Base-by-base conservation (phyloP, 2,329 filamentous ascomycete genomes). In the Scorias spongiosa region DNA sequence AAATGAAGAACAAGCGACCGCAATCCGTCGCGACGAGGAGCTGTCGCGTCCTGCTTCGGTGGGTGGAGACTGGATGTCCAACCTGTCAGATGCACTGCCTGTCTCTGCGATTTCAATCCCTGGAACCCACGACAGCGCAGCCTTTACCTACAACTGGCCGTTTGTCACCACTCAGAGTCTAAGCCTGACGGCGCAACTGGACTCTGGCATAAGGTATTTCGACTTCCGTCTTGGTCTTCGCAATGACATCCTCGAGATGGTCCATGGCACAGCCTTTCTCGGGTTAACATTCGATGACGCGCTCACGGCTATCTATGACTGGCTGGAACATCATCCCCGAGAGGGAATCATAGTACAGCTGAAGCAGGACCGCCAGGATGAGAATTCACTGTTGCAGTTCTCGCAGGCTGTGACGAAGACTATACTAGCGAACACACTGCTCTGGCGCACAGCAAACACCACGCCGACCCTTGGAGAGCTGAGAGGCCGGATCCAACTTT, bases 51-150 rank as follows among this genome's bases (percentile, higher is more conserved):
- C 20, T 26, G 20, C 20, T 26, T 26, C 20, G 4, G 20, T 26
- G 20, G 20, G 20, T 26, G 41, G 32, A 38, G 42, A 48, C 32
- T 59, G 57, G 57, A 59, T 59, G 57, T 46, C 51, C 20, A 36
- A 36, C 2, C 14, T 61, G 12, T 43, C 52, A 32, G 54, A 55
- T 41, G 40, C 50, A 8, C 47, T 46, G 2, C 49, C 49, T 10
- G 32, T 62, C 17, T 58, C 59, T 12, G 48, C 49, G 10, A 47
- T 62, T 2, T 56, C 58, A 3, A 57, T 63, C 29, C 60, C 60
- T 1, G 60, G 60, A 14, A 63, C 60, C 2, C 60, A 63, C 45
- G 59, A 63, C 45, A 59, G 55, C 41, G 54, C 58, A 5, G 62
- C 63, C 2, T 58, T 52, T 42, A 62, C 57, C 7, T 51, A 48